phyloP scores from a whole-genome alignment of 192 early-diverging fungal genomes.

The Podila minutissima region DNA sequence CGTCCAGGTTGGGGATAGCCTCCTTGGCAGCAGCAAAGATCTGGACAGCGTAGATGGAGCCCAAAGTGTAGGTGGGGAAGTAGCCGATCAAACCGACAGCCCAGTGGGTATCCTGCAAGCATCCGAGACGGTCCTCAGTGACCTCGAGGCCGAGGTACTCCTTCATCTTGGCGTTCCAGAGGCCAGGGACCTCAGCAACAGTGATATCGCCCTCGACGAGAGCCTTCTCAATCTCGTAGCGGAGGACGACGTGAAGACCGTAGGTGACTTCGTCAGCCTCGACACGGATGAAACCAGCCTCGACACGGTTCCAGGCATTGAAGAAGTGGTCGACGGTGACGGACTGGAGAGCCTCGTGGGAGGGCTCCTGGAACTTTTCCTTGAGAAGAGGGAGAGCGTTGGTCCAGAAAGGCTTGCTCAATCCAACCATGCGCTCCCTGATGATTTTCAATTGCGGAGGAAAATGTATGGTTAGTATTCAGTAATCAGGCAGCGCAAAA shows the following conservation, averaged over 20 bases:
- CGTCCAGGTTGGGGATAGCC: slow-evolving; percentile 14
- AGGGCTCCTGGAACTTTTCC: slow-evolving; percentile 22
- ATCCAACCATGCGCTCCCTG: slow-evolving; percentile 15
- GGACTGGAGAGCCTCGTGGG: slow-evolving; percentile 8
- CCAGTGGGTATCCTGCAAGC: slow-evolving; percentile 46
- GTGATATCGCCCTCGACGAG: slow-evolving; percentile 9
- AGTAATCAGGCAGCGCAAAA: no score
- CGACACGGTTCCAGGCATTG: slow-evolving; percentile 26
- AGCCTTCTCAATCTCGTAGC: slow-evolving; percentile 22
- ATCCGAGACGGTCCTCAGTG: slow-evolving; percentile 18
- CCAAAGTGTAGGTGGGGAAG: slow-evolving; percentile 43
- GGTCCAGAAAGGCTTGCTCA: slow-evolving; percentile 25
- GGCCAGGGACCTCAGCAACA: slow-evolving; percentile 12
- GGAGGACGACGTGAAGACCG: slow-evolving; percentile 24
- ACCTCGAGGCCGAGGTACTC: slow-evolving; percentile 31
- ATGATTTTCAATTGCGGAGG: background rate
- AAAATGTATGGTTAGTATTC: slow-evolving; percentile 1
- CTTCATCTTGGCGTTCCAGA: slow-evolving; percentile 39
- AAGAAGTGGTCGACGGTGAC: slow-evolving; percentile 14
- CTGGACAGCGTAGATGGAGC: slow-evolving; percentile 18
- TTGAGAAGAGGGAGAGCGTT: slow-evolving; percentile 22
- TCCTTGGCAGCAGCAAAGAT: slow-evolving; percentile 2
- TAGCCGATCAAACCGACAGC: slow-evolving; percentile 20
- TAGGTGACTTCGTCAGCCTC: slow-evolving; percentile 38
- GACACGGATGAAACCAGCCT: slow-evolving; percentile 16